Evolutionary conservation across 192 early-diverging fungal genomes (phyloP).

Genomic region (Backusella tuberculispora): DNA sequence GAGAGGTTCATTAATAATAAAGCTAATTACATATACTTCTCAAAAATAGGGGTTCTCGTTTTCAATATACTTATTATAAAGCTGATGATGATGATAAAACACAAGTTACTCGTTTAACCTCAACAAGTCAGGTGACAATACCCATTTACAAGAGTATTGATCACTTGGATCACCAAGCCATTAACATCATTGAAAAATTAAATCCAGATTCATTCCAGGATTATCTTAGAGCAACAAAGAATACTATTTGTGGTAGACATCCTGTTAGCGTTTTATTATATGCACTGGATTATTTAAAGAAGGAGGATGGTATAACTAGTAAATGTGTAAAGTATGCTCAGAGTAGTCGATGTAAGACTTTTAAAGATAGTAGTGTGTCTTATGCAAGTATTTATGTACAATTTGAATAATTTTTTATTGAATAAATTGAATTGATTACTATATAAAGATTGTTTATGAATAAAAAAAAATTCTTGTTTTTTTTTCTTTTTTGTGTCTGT

Average conservation of each 20-base stretch:
- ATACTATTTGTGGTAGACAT: constrained; percentile 96
- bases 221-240: constrained; percentile 79
- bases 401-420: neutral
- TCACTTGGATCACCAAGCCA: constrained; percentile 79
- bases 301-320: constrained; percentile 33
- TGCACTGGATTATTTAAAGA: constrained; percentile 48
- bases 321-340: constrained; percentile 89
- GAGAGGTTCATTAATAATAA: neutral
- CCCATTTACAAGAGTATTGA: constrained; percentile 85
- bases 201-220: constrained; percentile 61
- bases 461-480: too few species aligned
- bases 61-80: constrained; percentile 76
- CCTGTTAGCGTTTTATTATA: constrained; percentile 85
- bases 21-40: neutral
- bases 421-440: too few species aligned
- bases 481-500: too few species aligned
- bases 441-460: too few species aligned
- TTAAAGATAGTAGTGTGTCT: constrained; percentile 75
- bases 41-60: constrained; percentile 72
- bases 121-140: constrained; percentile 16
- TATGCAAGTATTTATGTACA: constrained; percentile 68
- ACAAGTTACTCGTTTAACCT: constrained; percentile 17
- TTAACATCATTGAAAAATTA: constrained; percentile 71
- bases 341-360: constrained; percentile 61
- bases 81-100: constrained; percentile 24